phyloP scores from a whole-genome alignment of 805 yeast genomes.

The Lipomyces sp. region DNA sequence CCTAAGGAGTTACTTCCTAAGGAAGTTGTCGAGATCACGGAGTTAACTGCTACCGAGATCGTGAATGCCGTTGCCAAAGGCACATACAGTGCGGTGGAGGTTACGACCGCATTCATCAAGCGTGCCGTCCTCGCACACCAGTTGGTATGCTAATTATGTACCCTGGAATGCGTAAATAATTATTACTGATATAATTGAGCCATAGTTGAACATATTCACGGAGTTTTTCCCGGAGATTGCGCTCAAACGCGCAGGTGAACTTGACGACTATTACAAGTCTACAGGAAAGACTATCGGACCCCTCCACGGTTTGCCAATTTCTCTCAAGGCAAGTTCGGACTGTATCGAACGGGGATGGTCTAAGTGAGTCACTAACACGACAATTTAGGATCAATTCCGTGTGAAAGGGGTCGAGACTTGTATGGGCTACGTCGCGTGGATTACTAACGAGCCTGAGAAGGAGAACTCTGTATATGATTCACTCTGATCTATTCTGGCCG shows the following conservation, averaged over 20 bases:
- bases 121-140: constrained; percentile 65
- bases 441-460: constrained; percentile 45
- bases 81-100: constrained; percentile 52
- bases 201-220: constrained; percentile 42
- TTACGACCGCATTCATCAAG: constrained; percentile 61
- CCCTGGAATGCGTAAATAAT: neutral
- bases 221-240: constrained; percentile 63
- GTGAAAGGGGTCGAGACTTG: constrained; percentile 56
- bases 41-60: constrained; percentile 37
- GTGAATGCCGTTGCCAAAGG: constrained; percentile 40
- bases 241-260: constrained; percentile 56
- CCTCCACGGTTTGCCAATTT: constrained; percentile 69
- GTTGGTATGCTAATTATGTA: constrained; percentile 47
- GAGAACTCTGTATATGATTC: constrained; percentile 44
- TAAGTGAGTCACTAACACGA: neutral
- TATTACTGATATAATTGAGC: neutral
- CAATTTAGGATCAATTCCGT: constrained; percentile 49
- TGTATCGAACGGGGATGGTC: neutral
- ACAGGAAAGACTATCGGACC: constrained; percentile 61
- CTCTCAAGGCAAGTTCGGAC: constrained; percentile 50
- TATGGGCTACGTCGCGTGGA: constrained; percentile 55
- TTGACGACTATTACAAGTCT: constrained; percentile 56
- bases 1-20: constrained; percentile 36
- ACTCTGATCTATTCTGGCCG: neutral
- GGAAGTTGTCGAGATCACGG: constrained; percentile 41